Base-by-base conservation (phyloP, 176 grass and related monocot species). In the Oryza glumipatula region DNA sequence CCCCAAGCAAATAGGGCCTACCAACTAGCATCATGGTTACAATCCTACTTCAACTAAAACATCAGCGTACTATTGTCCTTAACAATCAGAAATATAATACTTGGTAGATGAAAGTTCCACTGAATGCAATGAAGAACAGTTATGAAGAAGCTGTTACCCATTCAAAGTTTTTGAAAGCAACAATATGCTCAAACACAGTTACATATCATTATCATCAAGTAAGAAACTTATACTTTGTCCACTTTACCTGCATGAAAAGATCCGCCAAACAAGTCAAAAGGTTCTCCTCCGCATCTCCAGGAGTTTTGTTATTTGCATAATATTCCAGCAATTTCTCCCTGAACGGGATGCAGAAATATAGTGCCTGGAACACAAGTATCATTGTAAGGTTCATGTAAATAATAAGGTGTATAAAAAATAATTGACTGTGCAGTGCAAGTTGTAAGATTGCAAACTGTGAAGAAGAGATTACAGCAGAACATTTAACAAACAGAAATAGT, bases 291-390 rank as follows among this genome's bases (percentile, higher is more conserved):
- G 74, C 77, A 0, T 99, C 96, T 72, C 84, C 91, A 5, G 83
- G 89, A 80, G 80, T 88, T 83, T 95, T 98, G 36, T 83, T 93
- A 85, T 83, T 94, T 39, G 83, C 14, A 72, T 92, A 96, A 87
- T 99, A 96, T 49, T 99, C 85, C 81, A 96, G 82, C 43, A 99
- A 72, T 48, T 99, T 89, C 72, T 99, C 91, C 74, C 96, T 90
- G 74, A 99, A 99, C 4, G 96, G 96, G 71, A 89, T 84, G 70
- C 96, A 99, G 82, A 99, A 99, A 81, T 96, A 99, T 56, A 99
- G 88, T 73, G 93, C 96, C 96, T 98, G 91, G 71, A 91, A 86
- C 73, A 86, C 68, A 82, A 92, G 72, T 84, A 88, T 24, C 54
- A 69, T 3, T 66, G 39, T 84, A 49, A 87, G 38, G 26, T 36